Evolutionary conservation across 768 basidiomycete genomes (phyloP).

Genomic region (Suillus bovinus): DNA sequence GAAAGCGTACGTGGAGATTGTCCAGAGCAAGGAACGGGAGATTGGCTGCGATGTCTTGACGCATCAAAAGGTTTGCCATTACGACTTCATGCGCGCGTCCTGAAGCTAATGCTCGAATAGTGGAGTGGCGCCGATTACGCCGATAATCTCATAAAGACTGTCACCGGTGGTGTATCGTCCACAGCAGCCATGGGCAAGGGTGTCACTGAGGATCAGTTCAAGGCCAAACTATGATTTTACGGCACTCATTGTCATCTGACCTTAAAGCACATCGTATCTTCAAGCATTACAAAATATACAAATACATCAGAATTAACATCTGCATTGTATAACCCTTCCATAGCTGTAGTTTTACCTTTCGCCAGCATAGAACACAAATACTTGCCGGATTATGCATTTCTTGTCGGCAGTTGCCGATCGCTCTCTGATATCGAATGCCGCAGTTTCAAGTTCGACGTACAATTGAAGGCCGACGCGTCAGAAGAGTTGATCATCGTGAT

Average conservation of each 20-base stretch:
- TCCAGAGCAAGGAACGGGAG: conserved; percentile 91
- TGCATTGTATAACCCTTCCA: background rate
- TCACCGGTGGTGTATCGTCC: conserved; percentile 95
- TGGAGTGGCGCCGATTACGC: conserved; percentile 97
- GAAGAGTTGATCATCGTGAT: conserved; percentile 34
- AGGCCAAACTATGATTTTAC: conserved; percentile 42
- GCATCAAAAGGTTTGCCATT: conserved; percentile 79
- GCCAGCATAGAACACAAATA: background rate
- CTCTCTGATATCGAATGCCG: background rate
- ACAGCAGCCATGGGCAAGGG: conserved; percentile 99
- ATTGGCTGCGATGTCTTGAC: conserved; percentile 95
- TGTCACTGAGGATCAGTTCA: conserved; percentile 90
- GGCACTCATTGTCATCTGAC: background rate
- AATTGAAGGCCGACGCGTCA: background rate
- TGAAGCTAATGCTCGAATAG: conserved; percentile 39
- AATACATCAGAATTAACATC: conserved; percentile 2
- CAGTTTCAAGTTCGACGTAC: background rate
- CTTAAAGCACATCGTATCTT: background rate
- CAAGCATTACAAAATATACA: background rate
- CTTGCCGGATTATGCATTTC: background rate
- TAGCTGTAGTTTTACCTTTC: background rate
- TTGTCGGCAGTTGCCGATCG: conserved; percentile 4
- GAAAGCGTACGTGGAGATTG: conserved; percentile 97
- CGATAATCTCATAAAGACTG: conserved; percentile 89
- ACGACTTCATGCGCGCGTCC: background rate